These are phyloP conservation scores for Globisporangium rhizosaccharum DNA, from an alignment of 352 stramenopile species.

Conservation along the genomic window DNA sequence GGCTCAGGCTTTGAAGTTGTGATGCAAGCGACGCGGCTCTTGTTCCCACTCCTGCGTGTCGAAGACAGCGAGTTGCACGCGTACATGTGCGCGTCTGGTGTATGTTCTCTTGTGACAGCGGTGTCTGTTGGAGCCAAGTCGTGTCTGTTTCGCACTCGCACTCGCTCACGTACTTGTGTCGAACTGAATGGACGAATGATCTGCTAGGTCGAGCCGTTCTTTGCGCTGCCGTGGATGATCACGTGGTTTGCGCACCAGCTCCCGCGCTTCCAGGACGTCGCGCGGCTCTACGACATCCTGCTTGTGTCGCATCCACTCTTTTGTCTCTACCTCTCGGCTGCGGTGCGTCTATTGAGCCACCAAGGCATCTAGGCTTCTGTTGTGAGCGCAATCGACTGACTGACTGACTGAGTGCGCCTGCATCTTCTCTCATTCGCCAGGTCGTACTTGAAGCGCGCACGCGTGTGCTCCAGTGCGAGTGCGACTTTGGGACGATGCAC, in stretches of 20 bases:
- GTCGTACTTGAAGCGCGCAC: slow-evolving; percentile 47
- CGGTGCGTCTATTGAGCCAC: slow-evolving; percentile 20
- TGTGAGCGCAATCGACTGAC: no score
- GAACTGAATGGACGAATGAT: neutral
- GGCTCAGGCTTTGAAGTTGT: slow-evolving; percentile 76
- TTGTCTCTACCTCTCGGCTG: slow-evolving; percentile 86
- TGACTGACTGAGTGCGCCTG: neutral
- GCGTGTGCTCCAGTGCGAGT: slow-evolving; percentile 61
- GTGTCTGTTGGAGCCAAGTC: neutral
- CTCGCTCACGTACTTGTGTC: neutral
- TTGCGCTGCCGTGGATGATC: slow-evolving; percentile 91
- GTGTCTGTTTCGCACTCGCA: neutral
- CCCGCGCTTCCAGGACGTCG: slow-evolving; percentile 77
- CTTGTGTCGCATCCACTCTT: slow-evolving; percentile 91
- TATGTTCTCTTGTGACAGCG: slow-evolving; percentile 12
- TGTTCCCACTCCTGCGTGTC: slow-evolving; percentile 64
- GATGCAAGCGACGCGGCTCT: slow-evolving; percentile 52
- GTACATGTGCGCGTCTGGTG: slow-evolving; percentile 55
- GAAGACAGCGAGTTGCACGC: slow-evolving; percentile 60
- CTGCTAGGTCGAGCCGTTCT: slow-evolving; percentile 89
- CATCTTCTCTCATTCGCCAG: slow-evolving; percentile 7
- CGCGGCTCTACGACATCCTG: slow-evolving; percentile 91
- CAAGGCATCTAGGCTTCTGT: no score
- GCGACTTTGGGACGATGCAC: slow-evolving; percentile 77
- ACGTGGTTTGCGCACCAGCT: slow-evolving; percentile 95